These are phyloP conservation scores for Syzygium jambos DNA, from an alignment of 345 rosid species.

Conservation along the genomic window DNA sequence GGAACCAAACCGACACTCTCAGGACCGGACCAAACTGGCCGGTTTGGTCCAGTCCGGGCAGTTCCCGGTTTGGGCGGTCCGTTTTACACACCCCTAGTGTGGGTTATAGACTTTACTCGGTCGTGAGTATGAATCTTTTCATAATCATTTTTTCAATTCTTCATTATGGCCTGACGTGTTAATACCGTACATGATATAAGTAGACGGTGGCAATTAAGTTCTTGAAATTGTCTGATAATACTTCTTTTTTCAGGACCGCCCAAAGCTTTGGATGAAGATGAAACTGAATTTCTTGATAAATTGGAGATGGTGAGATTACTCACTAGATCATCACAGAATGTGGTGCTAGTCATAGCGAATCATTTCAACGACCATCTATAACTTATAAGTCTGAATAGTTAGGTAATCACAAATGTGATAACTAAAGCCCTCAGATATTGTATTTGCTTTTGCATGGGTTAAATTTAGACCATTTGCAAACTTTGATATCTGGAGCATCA, in stretches of 20 bases:
- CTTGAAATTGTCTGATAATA: background rate
- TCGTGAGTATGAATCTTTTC: background rate
- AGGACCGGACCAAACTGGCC: too few relatives aligned
- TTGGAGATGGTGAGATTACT: conserved; percentile 56
- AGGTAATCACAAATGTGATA: background rate
- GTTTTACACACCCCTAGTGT: background rate
- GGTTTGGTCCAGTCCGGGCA: too few relatives aligned
- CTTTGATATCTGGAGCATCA: background rate
- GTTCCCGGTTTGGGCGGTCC: too few relatives aligned
- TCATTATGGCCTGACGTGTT: background rate
- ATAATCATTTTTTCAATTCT: background rate
- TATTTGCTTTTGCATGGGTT: background rate
- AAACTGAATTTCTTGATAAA: conserved; percentile 91
- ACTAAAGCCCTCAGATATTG: background rate
- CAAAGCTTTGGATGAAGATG: conserved; percentile 93
- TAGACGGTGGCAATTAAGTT: background rate
- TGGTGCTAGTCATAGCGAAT: background rate
- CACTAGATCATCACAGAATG: background rate
- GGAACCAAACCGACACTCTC: too few relatives aligned
- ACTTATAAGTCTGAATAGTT: background rate
- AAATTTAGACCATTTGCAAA: background rate
- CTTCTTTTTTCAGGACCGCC: conserved; percentile 67
- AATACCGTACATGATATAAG: background rate
- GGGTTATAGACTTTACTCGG: background rate
- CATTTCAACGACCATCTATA: background rate